Evolutionary conservation across 163 green algal genomes (phyloP).

Genomic region (Chlamydomonas reinhardtii): DNA sequence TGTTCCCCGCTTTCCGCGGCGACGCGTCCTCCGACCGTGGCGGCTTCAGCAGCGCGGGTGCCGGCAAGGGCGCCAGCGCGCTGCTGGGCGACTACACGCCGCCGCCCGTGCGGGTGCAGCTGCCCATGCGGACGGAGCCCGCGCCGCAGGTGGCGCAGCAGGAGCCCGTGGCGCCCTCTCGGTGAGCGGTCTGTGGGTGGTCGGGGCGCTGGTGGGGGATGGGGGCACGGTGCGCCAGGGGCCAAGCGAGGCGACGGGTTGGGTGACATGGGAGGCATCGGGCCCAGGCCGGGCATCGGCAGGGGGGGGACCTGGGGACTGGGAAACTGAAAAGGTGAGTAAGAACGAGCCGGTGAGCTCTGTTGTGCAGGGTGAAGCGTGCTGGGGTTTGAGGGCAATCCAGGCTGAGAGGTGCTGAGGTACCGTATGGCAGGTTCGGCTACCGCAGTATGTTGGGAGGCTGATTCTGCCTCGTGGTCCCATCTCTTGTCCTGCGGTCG

Average conservation of each 20-base stretch:
- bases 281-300: too few species aligned
- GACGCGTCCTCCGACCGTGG: constrained; percentile 11
- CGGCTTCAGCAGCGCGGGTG: constrained; percentile 47
- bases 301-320: too few species aligned
- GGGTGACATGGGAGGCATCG: too few species aligned
- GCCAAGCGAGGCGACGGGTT: too few species aligned
- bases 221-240: too few species aligned
- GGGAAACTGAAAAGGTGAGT: too few species aligned
- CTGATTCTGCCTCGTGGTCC: not conserved
- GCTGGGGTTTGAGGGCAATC: too few species aligned
- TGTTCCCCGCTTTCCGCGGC: constrained; percentile 46
- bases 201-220: too few species aligned
- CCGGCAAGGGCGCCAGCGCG: constrained; percentile 47
- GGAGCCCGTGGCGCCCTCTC: constrained; percentile 14
- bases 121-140: constrained; percentile 10
- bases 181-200: not conserved
- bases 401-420: not conserved
- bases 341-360: too few species aligned
- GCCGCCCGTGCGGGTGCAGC: constrained; percentile 31
- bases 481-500: not conserved
- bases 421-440: too few species aligned
- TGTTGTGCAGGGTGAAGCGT: too few species aligned
- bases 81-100: constrained; percentile 80
- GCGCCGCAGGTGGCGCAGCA: not conserved
- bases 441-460: not conserved